A percentile compares a stretch with the other conserved stretches of the same genome.
These are phyloP conservation scores for Polyporus tsugae DNA, from an alignment of 1,284 basidiomycete species.

Conservation along the genomic window DNA sequence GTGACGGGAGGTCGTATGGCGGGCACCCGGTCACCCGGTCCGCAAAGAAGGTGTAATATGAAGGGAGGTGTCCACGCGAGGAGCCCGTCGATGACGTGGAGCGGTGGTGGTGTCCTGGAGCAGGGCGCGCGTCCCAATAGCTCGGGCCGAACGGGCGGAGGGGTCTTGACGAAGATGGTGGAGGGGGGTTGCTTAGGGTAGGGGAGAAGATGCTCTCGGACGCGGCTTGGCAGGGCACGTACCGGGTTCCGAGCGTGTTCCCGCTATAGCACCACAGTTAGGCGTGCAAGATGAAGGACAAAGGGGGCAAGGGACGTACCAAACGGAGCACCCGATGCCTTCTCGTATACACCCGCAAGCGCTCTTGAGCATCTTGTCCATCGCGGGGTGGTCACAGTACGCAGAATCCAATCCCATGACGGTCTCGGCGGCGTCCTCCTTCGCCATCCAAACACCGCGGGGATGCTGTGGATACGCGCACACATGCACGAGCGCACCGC, in stretches of 20 bases:
- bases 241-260: slow-evolving; percentile 68
- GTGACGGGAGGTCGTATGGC: slow-evolving; percentile 36
- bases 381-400: slow-evolving; percentile 60
- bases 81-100: slow-evolving; percentile 23
- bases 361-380: slow-evolving; percentile 58
- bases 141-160: slow-evolving; percentile 53
- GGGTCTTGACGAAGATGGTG: slow-evolving; percentile 38
- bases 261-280: slow-evolving; percentile 50
- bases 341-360: slow-evolving; percentile 70
- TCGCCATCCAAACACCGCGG: slow-evolving; percentile 64
- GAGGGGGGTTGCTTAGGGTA: slow-evolving; percentile 27
- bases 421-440: slow-evolving; percentile 53
- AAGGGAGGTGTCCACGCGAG: slow-evolving; percentile 30
- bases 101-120: slow-evolving; percentile 23
- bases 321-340: slow-evolving; percentile 69
- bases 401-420: slow-evolving; percentile 60
- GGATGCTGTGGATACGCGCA: slow-evolving; percentile 58
- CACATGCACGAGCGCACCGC: slow-evolving; percentile 65
- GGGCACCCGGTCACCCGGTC: slow-evolving; percentile 50
- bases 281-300: slow-evolving; percentile 11
- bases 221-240: slow-evolving; percentile 64
- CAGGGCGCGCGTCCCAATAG: slow-evolving; percentile 50
- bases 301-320: slow-evolving; percentile 48
- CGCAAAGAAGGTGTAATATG: slow-evolving; percentile 57
- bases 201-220: slow-evolving; percentile 55